Percentiles rank a stretch among this genome's conserved stretches.
Conservation (phyloP, 352 stramenopile species). For the Phytophthora tentaculata region DNA sequence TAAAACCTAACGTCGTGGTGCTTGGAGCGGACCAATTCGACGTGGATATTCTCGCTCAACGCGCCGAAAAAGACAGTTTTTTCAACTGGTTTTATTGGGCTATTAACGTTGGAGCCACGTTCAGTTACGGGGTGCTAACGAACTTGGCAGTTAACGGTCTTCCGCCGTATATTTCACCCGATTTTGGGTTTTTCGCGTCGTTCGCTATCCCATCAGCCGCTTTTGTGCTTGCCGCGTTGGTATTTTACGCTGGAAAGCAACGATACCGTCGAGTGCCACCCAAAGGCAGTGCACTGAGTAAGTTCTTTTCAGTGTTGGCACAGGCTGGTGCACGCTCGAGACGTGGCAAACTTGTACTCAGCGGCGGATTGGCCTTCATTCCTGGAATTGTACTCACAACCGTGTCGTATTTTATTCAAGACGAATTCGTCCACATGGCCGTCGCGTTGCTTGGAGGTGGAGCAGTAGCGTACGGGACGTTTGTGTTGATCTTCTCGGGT, state of each 20-base stretch:
- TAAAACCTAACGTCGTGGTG: slow-evolving; percentile 82
- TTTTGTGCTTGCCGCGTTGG: slow-evolving; percentile 77
- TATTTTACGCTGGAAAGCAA: slow-evolving; percentile 79
- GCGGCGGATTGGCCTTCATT: slow-evolving; percentile 68
- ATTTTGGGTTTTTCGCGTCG: slow-evolving; percentile 89
- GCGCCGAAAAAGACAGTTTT: slow-evolving; percentile 86
- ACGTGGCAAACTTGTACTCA: slow-evolving; percentile 78
- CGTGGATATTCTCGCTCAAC: slow-evolving; percentile 68
- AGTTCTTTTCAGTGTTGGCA: slow-evolving; percentile 73
- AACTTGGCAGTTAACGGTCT: slow-evolving; percentile 92
- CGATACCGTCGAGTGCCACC: slow-evolving; percentile 76
- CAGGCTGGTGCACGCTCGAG: slow-evolving; percentile 62
- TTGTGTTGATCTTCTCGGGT: slow-evolving; percentile 73
- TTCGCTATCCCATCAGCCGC: slow-evolving; percentile 87
- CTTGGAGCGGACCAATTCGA: slow-evolving; percentile 87
- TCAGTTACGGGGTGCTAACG: slow-evolving; percentile 91
- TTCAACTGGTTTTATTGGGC: slow-evolving; percentile 96
- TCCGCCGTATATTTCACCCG: slow-evolving; percentile 75
- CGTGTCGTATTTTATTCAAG: slow-evolving; percentile 79
- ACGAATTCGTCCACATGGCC: slow-evolving; percentile 59
- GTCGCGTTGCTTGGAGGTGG: slow-evolving; percentile 61
- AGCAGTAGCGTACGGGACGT: slow-evolving; percentile 69
- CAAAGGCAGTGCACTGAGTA: slow-evolving; percentile 76
- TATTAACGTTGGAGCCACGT: slow-evolving; percentile 92
- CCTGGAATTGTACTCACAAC: slow-evolving; percentile 83